Percentiles rank a stretch among this genome's conserved stretches.
Evolutionary conservation across 371 early-diverging fungal genomes (phyloP).

Genomic region (Mortierella sp.): DNA sequence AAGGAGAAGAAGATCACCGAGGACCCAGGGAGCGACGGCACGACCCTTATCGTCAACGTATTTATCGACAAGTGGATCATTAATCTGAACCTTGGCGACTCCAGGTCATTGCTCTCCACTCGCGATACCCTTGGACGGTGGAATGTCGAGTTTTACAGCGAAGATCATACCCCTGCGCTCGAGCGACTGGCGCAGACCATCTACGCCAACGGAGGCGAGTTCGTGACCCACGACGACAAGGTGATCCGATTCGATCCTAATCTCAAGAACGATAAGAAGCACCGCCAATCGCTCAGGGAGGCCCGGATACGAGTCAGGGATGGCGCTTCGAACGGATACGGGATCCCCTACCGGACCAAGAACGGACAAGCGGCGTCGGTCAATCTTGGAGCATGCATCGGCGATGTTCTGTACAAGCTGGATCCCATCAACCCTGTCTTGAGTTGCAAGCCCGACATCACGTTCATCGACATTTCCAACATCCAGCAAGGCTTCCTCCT

Average conservation of each 20-base stretch:
- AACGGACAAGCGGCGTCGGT: conserved; percentile 67
- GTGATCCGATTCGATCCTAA: conserved; percentile 70
- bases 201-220: conserved; percentile 75
- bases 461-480: conserved; percentile 59
- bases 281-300: conserved; percentile 68
- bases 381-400: conserved; percentile 74
- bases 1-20: conserved; percentile 49
- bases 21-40: conserved; percentile 83
- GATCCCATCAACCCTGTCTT: conserved; percentile 68
- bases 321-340: conserved; percentile 49
- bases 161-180: conserved; percentile 76
- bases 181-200: conserved; percentile 74
- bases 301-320: conserved; percentile 71
- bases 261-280: conserved; percentile 61
- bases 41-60: conserved; percentile 82
- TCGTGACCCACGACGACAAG: conserved; percentile 76
- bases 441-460: conserved; percentile 72
- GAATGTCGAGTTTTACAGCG: conserved; percentile 73
- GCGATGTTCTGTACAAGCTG: conserved; percentile 76
- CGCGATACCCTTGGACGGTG: conserved; percentile 62
- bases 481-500: conserved; percentile 49
- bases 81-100: conserved; percentile 88
- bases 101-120: conserved; percentile 74
- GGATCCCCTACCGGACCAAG: conserved; percentile 56
- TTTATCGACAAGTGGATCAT: conserved; percentile 80